phyloP scores from a whole-genome alignment of 768 basidiomycete species.

The Hemileccinum impolitum region DNA sequence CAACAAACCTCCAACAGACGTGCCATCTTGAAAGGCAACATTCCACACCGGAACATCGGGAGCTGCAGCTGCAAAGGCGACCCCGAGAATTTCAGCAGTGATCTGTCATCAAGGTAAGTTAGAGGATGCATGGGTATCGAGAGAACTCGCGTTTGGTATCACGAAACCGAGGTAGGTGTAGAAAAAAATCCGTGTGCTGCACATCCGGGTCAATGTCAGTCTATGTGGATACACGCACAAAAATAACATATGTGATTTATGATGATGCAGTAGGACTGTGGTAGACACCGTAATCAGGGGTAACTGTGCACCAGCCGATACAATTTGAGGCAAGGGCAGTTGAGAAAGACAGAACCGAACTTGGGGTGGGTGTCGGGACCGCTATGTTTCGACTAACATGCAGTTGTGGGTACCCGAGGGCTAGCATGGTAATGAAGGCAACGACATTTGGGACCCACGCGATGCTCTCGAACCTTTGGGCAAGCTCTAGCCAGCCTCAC shows the following conservation, averaged over 20 bases:
- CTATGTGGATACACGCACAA: neutral
- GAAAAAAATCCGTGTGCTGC: slow-evolving; percentile 40
- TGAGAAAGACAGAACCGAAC: slow-evolving; percentile 41
- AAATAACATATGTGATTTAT: slow-evolving; percentile 38
- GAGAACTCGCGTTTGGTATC: slow-evolving; percentile 35
- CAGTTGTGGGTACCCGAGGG: slow-evolving; percentile 67
- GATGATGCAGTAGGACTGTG: slow-evolving; percentile 54
- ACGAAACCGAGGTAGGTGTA: slow-evolving; percentile 48
- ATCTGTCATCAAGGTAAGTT: slow-evolving; percentile 26
- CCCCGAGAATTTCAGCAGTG: slow-evolving; percentile 42
- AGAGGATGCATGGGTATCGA: neutral
- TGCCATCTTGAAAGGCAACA: slow-evolving; percentile 37
- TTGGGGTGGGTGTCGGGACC: slow-evolving; percentile 32
- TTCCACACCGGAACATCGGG: slow-evolving; percentile 37
- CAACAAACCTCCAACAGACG: slow-evolving; percentile 45
- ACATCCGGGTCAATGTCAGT: neutral
- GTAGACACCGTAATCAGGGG: slow-evolving; percentile 48
- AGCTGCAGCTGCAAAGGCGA: slow-evolving; percentile 43
- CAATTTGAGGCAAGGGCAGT: slow-evolving; percentile 44
- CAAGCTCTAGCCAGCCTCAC: neutral
- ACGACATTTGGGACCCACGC: slow-evolving; percentile 75
- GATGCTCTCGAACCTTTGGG: slow-evolving; percentile 64
- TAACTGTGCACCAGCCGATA: slow-evolving; percentile 42
- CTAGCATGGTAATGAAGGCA: slow-evolving; percentile 63
- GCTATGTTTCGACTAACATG: slow-evolving; percentile 36